phyloP scores from a whole-genome alignment of 306 rosid species.

The Prunus mume region DNA sequence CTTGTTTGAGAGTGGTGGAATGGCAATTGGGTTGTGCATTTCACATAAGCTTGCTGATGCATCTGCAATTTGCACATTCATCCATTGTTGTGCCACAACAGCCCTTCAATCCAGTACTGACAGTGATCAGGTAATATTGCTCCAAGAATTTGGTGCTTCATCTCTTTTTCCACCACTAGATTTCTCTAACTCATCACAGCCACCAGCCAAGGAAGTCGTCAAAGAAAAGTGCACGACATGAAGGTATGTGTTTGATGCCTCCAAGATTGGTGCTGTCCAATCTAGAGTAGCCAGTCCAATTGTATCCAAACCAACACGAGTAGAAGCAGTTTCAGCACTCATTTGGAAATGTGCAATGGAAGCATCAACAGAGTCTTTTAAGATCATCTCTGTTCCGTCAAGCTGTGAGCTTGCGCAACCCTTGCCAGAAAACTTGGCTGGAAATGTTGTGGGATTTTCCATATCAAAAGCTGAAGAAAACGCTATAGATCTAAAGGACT shows the following conservation, averaged over 20 bases:
- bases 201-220: no score
- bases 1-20: not conserved
- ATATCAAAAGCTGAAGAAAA: not conserved
- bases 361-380: not conserved
- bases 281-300: not conserved
- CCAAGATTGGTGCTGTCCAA: slow-evolving; percentile 33
- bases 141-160: no score
- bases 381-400: slow-evolving; percentile 28
- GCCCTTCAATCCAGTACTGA: no score
- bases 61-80: no score
- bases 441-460: slow-evolving; percentile 6
- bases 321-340: slow-evolving; percentile 39
- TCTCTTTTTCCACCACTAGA: no score
- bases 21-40: not conserved
- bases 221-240: no score
- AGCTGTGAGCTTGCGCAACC: slow-evolving; percentile 23
- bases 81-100: no score
- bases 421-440: slow-evolving; percentile 12
- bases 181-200: no score
- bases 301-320: slow-evolving; percentile 26
- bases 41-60: not conserved
- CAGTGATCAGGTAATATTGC: no score
- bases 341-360: slow-evolving; percentile 27
- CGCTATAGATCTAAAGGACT: not conserved
- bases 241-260: slow-evolving; percentile 22